Conservation (phyloP, 805 yeast species). For the Clavispora fructus region DNA sequence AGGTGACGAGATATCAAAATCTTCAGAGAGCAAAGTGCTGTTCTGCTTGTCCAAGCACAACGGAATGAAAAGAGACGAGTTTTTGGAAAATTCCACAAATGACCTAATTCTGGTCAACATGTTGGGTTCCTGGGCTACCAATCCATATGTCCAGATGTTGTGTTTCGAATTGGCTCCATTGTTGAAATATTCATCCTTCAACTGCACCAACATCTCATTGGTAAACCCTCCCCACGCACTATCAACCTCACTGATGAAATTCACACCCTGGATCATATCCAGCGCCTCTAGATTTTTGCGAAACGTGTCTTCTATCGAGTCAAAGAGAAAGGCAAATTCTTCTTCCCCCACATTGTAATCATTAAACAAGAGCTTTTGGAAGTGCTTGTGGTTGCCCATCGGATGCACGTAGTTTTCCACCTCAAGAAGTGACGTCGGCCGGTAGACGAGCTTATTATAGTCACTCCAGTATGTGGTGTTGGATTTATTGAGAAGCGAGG, state of each 20-base stretch:
- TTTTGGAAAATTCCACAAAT: slow-evolving; percentile 40
- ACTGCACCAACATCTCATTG: slow-evolving; percentile 40
- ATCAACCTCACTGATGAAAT: slow-evolving; percentile 64
- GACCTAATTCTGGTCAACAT: slow-evolving; percentile 41
- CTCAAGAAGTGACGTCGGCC: slow-evolving; percentile 53
- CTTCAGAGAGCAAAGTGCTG: slow-evolving; percentile 1
- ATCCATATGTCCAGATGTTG: slow-evolving; percentile 32
- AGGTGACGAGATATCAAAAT: slow-evolving; percentile 15
- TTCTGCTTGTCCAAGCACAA: slow-evolving; percentile 21
- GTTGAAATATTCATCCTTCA: slow-evolving; percentile 65
- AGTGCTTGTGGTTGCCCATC: slow-evolving; percentile 21
- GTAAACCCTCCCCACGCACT: slow-evolving; percentile 83
- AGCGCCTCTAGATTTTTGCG: slow-evolving; percentile 67
- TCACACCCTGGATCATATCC: slow-evolving; percentile 70
- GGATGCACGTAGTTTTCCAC: slow-evolving; percentile 55
- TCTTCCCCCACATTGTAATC: slow-evolving; percentile 52
- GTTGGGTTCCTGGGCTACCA: slow-evolving; percentile 6
- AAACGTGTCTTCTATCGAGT: slow-evolving; percentile 44
- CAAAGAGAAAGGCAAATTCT: slow-evolving; percentile 44
- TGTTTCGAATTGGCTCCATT: slow-evolving; percentile 30
- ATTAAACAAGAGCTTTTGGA: slow-evolving; percentile 38
- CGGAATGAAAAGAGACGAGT: slow-evolving; percentile 56
- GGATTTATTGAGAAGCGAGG: slow-evolving; percentile 23
- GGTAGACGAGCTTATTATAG: slow-evolving; percentile 60
- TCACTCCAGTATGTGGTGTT: slow-evolving; percentile 75